Evolutionary conservation across 768 basidiomycete genomes (phyloP).

Genomic region (Naganishia onofrii): DNA sequence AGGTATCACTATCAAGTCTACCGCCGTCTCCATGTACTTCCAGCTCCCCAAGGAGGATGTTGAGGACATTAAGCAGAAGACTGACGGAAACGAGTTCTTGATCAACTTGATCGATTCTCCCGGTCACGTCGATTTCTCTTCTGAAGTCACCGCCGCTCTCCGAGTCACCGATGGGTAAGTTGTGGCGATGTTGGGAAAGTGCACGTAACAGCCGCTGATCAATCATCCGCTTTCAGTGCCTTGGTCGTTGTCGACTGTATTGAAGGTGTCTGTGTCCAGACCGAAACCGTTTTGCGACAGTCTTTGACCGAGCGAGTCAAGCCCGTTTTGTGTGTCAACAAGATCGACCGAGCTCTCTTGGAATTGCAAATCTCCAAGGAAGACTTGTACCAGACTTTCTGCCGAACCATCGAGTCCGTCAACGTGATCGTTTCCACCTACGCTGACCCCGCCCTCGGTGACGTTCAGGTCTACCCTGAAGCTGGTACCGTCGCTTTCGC

Average conservation of each 20-base stretch:
- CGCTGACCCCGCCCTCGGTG: constrained; percentile 87
- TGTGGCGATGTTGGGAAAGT: background rate
- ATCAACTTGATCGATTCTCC: constrained; percentile 99
- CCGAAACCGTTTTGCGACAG: constrained; percentile 97
- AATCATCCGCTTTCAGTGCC: constrained; percentile 59
- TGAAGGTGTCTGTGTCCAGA: constrained; percentile 99
- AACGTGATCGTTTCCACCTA: constrained; percentile 99
- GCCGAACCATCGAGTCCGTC: constrained; percentile 91
- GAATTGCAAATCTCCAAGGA: constrained; percentile 98
- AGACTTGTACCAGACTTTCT: constrained; percentile 95
- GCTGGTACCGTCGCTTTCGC: constrained; percentile 97
- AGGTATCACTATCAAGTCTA: constrained; percentile 99
- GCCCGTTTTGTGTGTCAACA: constrained; percentile 99
- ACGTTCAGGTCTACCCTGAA: constrained; percentile 98
- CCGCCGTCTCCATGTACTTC: constrained; percentile 99
- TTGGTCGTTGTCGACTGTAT: constrained; percentile 99
- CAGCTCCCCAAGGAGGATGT: constrained; percentile 88
- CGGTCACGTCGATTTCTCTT: constrained; percentile 99
- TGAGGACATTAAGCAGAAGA: constrained; percentile 84
- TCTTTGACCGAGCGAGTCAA: constrained; percentile 97
- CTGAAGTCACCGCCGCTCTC: constrained; percentile 98
- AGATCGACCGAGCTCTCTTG: constrained; percentile 98
- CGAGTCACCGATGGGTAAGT: constrained; percentile 85
- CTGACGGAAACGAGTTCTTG: constrained; percentile 90
- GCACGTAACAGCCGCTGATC: background rate